Percentiles rank a stretch among this genome's conserved stretches.
phyloP scores from a whole-genome alignment of 2,329 filamentous ascomycete genomes.

The Pseudogymnoascus sp. region DNA sequence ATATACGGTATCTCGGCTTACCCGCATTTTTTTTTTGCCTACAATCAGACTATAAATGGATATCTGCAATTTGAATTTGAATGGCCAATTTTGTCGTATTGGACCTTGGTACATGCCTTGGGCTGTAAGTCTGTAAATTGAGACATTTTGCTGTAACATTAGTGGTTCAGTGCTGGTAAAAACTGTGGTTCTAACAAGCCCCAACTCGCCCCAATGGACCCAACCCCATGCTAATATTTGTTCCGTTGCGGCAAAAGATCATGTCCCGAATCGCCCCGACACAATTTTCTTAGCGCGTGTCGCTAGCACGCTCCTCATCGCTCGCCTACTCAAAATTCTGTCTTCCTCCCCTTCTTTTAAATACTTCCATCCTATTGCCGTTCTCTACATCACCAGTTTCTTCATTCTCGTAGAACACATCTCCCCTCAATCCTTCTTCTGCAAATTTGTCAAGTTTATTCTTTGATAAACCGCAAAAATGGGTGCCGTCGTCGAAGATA shows the following conservation, averaged over 20 bases:
- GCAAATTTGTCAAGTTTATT: constrained; percentile 30
- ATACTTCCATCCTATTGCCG: constrained; percentile 8
- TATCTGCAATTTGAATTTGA: not conserved
- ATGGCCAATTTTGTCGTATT: not conserved
- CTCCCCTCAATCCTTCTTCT: constrained; percentile 56
- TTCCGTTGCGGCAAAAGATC: constrained; percentile 5
- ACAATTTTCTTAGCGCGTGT: constrained; percentile 12
- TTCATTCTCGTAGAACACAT: constrained; percentile 35
- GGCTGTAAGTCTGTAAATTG: not conserved
- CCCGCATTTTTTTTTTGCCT: not conserved
- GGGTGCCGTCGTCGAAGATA: constrained; percentile 30
- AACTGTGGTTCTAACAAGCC: not conserved
- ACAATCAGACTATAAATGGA: constrained; percentile 7
- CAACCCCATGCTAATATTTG: constrained; percentile 3
- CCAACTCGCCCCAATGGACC: not conserved
- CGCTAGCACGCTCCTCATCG: constrained; percentile 4
- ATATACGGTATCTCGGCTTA: not conserved
- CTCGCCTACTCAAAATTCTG: constrained; percentile 13
- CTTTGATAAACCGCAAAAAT: constrained; percentile 36
- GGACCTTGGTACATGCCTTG: not conserved
- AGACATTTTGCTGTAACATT: constrained; percentile 8
- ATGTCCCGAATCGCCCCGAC: constrained; percentile 9
- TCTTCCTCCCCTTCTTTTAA: constrained; percentile 22
- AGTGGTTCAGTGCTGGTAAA: not conserved
- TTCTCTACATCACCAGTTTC: constrained; percentile 13